Conservation (phyloP, 352 stramenopile species). For the Pythium monospermum region DNA sequence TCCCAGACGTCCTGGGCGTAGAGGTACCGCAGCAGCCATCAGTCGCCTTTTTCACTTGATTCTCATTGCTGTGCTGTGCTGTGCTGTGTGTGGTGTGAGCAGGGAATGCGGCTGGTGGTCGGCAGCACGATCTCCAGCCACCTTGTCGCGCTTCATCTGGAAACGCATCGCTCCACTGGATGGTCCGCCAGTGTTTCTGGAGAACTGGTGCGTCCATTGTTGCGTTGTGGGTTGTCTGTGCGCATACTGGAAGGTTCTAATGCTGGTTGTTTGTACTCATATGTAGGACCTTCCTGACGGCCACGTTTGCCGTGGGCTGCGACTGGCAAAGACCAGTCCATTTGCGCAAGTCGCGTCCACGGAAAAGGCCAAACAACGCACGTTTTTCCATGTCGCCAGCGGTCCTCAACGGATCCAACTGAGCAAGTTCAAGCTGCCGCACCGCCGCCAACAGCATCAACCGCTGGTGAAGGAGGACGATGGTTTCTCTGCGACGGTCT, state of each 20-base stretch:
- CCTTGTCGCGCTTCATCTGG: conserved; percentile 34
- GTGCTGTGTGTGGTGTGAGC: too few species aligned
- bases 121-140: conserved; percentile 36
- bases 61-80: too few species aligned
- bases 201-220: conserved; percentile 30
- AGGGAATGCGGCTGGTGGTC: conserved; percentile 35
- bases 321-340: conserved; percentile 31
- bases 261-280: too few species aligned
- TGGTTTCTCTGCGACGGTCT: neutral
- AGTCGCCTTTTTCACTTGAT: too few species aligned
- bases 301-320: conserved; percentile 45
- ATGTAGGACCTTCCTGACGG: conserved; percentile 34
- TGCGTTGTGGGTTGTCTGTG: neutral
- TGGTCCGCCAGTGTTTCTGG: conserved; percentile 33
- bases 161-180: conserved; percentile 16
- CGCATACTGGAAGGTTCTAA: neutral
- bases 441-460: conserved; percentile 16
- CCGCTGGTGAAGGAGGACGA: too few species aligned
- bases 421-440: conserved; percentile 48
- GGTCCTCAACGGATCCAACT: conserved; percentile 35
- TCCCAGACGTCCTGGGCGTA: conserved; percentile 28
- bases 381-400: conserved; percentile 40
- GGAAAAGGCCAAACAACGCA: conserved; percentile 34
- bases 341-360: conserved; percentile 51
- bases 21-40: too few species aligned